Conservation (phyloP, 1,284 basidiomycete species). For the Pseudozyma tsukubaensis region DNA sequence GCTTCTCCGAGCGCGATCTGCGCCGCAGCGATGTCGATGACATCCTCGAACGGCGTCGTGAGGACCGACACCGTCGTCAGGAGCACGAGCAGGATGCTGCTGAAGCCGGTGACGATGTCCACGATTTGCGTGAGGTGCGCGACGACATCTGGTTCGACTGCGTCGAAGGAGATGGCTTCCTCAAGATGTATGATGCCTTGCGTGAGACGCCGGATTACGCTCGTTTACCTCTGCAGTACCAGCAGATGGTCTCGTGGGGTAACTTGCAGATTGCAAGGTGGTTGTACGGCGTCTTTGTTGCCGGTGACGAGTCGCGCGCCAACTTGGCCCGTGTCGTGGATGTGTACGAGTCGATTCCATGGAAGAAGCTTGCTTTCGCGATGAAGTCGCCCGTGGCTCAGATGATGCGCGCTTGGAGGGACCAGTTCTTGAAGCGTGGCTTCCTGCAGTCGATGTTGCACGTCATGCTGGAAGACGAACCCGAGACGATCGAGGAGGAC, state of each 20-base stretch:
- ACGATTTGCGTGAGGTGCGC: conserved; percentile 59
- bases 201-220: conserved; percentile 52
- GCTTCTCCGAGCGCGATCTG: conserved; percentile 56
- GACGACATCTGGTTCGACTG: conserved; percentile 65
- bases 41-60: conserved; percentile 55
- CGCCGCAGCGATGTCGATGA: conserved; percentile 49
- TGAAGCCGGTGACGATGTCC: conserved; percentile 61
- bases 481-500: conserved; percentile 60
- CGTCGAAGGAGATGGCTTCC: conserved; percentile 63
- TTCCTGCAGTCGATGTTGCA: conserved; percentile 59
- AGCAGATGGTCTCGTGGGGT: conserved; percentile 63
- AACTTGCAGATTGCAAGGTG: conserved; percentile 63
- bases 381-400: conserved; percentile 59
- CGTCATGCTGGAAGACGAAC: conserved; percentile 62
- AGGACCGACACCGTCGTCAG: conserved; percentile 57
- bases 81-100: conserved; percentile 60
- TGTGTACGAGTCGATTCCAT: conserved; percentile 59
- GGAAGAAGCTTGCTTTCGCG: conserved; percentile 62
- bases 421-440: conserved; percentile 55
- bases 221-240: conserved; percentile 59
- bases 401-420: conserved; percentile 58
- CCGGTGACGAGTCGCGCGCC: conserved; percentile 59
- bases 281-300: conserved; percentile 63
- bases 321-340: conserved; percentile 61
- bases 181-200: conserved; percentile 59